Conservation (phyloP, 345 rosid species). For the Salix arbutifolia region DNA sequence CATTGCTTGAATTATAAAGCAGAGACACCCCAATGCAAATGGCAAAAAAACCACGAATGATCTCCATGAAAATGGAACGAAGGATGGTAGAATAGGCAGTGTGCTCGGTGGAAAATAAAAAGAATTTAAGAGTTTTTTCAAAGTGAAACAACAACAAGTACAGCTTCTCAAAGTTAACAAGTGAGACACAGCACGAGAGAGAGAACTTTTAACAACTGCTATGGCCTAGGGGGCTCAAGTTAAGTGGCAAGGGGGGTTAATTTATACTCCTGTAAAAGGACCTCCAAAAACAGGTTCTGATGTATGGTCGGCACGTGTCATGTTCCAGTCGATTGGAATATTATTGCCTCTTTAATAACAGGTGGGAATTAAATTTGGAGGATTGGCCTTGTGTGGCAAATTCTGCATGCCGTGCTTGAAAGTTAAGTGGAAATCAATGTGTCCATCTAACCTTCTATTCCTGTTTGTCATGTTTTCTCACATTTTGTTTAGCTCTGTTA, state of each 20-base stretch:
- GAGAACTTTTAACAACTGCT: not conserved
- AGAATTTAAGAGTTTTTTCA: not conserved
- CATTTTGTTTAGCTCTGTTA: not conserved
- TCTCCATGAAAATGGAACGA: constrained; percentile 25
- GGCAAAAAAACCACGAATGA: constrained; percentile 15
- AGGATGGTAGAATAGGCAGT: not conserved
- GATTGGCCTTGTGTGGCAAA: not conserved
- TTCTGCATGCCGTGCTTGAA: constrained; percentile 17
- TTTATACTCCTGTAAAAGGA: constrained; percentile 32
- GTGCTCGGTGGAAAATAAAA: not conserved
- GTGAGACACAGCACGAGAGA: not conserved
- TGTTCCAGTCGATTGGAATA: constrained; percentile 25
- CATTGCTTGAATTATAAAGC: constrained; percentile 39
- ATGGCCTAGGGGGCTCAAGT: not conserved
- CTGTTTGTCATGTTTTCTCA: not conserved
- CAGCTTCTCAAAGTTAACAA: not conserved
- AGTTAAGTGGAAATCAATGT: constrained; percentile 1
- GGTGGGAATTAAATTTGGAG: constrained; percentile 7
- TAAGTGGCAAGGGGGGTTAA: not conserved
- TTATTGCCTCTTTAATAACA: not conserved
- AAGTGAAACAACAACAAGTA: not conserved
- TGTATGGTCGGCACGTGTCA: constrained; percentile 43
- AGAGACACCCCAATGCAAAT: constrained; percentile 15
- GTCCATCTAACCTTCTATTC: not conserved
- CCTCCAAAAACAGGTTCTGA: not conserved